Conservation (phyloP, 2,329 filamentous ascomycete genomes). For the Arthrobotrys conoides region DNA sequence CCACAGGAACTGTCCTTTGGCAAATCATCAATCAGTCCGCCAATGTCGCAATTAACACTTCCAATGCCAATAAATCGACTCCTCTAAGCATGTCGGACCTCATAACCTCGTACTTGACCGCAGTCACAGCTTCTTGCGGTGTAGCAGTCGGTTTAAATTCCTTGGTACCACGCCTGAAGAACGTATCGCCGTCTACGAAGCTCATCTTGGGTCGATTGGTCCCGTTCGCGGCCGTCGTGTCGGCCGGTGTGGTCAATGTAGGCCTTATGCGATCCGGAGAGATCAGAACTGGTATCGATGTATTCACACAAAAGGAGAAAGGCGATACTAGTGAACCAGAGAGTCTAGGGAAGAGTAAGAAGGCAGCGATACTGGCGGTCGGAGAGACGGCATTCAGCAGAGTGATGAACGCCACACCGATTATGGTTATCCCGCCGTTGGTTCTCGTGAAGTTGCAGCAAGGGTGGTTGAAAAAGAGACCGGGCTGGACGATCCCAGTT, state of each 20-base stretch:
- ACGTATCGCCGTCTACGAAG: conserved; percentile 80
- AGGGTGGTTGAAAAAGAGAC: conserved; percentile 83
- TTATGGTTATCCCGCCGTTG: conserved; percentile 95
- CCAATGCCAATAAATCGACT: conserved; percentile 97
- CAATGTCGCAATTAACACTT: conserved; percentile 97
- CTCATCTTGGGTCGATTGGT: conserved; percentile 87
- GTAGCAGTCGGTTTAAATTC: conserved; percentile 94
- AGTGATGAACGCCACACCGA: conserved; percentile 92
- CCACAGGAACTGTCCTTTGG: conserved; percentile 85
- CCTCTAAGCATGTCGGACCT: conserved; percentile 85
- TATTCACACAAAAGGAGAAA: conserved; percentile 77
- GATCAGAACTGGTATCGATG: conserved; percentile 91
- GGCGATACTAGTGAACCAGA: conserved; percentile 75
- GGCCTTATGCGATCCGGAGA: conserved; percentile 98
- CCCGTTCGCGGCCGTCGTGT: conserved; percentile 94
- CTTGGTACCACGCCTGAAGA: conserved; percentile 85
- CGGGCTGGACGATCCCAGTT: conserved; percentile 81
- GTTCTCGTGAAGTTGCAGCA: conserved; percentile 87
- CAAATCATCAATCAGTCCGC: conserved; percentile 97
- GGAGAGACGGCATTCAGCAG: conserved; percentile 92
- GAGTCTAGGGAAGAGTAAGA: conserved; percentile 87
- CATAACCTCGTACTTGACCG: conserved; percentile 89
- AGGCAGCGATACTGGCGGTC: conserved; percentile 89
- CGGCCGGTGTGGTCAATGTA: conserved; percentile 91
- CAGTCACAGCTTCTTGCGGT: conserved; percentile 91